Evolutionary conservation across 2,329 filamentous ascomycete species (phyloP).

Genomic region (Xylaria sp.): DNA sequence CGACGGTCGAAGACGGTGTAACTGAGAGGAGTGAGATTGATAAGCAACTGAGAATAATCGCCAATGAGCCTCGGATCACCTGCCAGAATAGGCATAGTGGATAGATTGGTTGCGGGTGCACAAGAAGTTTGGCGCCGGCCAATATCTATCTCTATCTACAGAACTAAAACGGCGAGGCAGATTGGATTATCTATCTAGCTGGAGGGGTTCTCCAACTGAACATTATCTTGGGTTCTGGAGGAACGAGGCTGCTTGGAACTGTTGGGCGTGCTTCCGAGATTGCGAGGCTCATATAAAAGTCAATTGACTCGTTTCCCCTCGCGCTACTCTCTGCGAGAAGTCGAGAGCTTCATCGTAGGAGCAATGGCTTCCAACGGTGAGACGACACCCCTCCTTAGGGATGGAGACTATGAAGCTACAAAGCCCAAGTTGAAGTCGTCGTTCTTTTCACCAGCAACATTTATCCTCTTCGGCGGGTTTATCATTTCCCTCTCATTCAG

Average conservation of each 20-base stretch:
- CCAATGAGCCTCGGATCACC: slow-evolving; percentile 7
- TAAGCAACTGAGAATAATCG: slow-evolving; percentile 16
- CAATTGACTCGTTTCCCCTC: background rate
- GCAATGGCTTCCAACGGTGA: slow-evolving; percentile 39
- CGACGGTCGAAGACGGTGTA: background rate
- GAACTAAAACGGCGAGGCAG: slow-evolving; percentile 9
- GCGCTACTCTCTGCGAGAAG: background rate
- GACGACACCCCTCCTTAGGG: slow-evolving; percentile 41
- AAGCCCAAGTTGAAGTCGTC: slow-evolving; percentile 21
- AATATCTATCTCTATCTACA: background rate
- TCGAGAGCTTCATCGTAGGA: background rate
- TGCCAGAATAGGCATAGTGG: slow-evolving; percentile 32
- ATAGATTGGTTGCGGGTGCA: background rate
- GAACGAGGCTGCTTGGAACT: background rate
- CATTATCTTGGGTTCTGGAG: slow-evolving; percentile 1
- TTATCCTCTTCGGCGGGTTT: slow-evolving; percentile 40
- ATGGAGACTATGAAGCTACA: slow-evolving; percentile 20
- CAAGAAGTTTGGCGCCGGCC: background rate
- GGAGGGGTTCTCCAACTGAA: background rate
- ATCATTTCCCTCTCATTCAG: slow-evolving; percentile 43
- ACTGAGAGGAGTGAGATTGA: slow-evolving; percentile 11
- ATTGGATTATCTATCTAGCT: background rate
- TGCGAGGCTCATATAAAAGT: background rate
- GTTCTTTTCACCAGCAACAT: slow-evolving; percentile 32
- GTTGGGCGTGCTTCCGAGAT: background rate